Evolutionary conservation across 352 stramenopile species (phyloP).

Genomic region (Thalassiosira exigua): DNA sequence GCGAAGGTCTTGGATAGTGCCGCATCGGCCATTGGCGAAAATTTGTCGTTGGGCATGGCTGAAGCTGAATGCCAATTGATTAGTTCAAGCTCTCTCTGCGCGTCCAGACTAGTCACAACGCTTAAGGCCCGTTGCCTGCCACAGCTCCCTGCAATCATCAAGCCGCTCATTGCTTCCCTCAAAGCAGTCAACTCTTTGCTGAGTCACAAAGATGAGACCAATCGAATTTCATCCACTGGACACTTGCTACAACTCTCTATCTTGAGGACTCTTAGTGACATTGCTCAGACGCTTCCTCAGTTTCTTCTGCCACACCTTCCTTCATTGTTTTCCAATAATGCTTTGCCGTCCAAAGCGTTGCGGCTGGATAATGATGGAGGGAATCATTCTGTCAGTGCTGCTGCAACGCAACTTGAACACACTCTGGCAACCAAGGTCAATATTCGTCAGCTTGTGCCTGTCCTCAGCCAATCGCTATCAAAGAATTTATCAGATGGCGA

Average conservation of each 20-base stretch:
- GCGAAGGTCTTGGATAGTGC: slow-evolving; percentile 48
- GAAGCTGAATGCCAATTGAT: slow-evolving; percentile 65
- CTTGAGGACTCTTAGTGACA: slow-evolving; percentile 55
- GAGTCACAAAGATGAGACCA: neutral
- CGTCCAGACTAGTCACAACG: slow-evolving; percentile 68
- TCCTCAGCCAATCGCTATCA: slow-evolving; percentile 40
- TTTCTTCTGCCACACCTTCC: slow-evolving; percentile 75
- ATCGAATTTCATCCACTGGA: slow-evolving; percentile 10
- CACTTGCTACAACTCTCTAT: slow-evolving; percentile 70
- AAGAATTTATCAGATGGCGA: slow-evolving; percentile 31
- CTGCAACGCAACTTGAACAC: slow-evolving; percentile 47
- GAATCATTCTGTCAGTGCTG: slow-evolving; percentile 42
- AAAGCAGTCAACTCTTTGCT: slow-evolving; percentile 56
- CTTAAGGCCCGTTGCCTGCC: slow-evolving; percentile 68
- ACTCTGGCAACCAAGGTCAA: slow-evolving; percentile 63
- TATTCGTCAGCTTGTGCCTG: slow-evolving; percentile 72
- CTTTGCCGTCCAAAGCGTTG: slow-evolving; percentile 65
- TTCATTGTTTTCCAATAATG: slow-evolving; percentile 59
- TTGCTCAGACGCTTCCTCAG: slow-evolving; percentile 75
- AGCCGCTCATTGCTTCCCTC: slow-evolving; percentile 57
- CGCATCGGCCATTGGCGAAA: slow-evolving; percentile 15
- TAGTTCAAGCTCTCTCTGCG: slow-evolving; percentile 61
- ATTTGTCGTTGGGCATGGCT: slow-evolving; percentile 17
- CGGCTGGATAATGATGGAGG: slow-evolving; percentile 21
- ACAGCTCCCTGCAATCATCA: slow-evolving; percentile 70